Evolutionary conservation across 1,284 basidiomycete species (phyloP).

Genomic region (Polyporus tsugae): DNA sequence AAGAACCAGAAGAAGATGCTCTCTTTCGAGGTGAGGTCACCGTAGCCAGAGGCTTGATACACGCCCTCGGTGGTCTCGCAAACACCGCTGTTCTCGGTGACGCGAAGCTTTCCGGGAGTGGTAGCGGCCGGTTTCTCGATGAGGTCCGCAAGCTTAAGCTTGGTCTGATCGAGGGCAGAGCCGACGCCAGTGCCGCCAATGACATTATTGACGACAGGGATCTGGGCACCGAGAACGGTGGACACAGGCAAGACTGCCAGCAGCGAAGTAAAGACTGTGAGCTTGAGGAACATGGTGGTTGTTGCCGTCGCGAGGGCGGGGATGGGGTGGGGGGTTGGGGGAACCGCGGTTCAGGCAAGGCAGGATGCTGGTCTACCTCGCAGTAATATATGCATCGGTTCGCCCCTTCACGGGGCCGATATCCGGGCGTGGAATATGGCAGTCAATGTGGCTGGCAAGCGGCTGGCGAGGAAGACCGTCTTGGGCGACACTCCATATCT

Average conservation of each 20-base stretch:
- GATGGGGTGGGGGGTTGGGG: background rate
- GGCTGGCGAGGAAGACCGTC: background rate
- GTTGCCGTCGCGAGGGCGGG: constrained; percentile 11
- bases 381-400: background rate
- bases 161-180: constrained; percentile 2
- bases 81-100: constrained; percentile 61
- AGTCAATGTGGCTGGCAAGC: constrained; percentile 11
- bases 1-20: constrained; percentile 80
- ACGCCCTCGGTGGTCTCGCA: constrained; percentile 67
- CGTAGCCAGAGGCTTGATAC: constrained; percentile 68
- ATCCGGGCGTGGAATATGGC: background rate
- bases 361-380: background rate
- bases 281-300: constrained; percentile 22
- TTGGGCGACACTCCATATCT: background rate
- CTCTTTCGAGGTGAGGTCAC: constrained; percentile 58
- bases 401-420: background rate
- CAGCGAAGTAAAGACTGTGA: constrained; percentile 24
- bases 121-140: constrained; percentile 19
- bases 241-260: constrained; percentile 27
- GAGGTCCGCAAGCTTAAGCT: constrained; percentile 4
- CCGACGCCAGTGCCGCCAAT: constrained; percentile 46
- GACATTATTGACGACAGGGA: constrained; percentile 55
- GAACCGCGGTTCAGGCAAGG: background rate
- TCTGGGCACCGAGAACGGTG: constrained; percentile 42
- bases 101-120: constrained; percentile 58